Conservation (phyloP, 768 basidiomycete species). For the Termitomyces sp. region DNA sequence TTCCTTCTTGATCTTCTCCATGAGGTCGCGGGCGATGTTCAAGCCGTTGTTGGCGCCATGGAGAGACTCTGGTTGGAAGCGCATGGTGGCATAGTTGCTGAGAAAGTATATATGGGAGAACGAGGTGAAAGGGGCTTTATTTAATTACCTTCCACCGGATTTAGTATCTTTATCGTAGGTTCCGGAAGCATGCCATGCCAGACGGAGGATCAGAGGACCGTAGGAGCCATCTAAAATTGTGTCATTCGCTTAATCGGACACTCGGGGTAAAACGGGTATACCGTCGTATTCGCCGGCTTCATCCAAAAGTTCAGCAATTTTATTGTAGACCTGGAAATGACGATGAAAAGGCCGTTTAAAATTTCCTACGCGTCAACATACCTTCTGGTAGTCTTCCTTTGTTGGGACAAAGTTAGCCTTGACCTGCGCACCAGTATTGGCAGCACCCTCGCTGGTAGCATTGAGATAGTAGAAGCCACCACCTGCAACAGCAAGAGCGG, state of each 20-base stretch:
- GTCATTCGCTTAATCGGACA: conserved; percentile 3
- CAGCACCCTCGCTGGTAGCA: conserved; percentile 45
- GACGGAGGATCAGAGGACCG: conserved; percentile 80
- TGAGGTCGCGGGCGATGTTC: conserved; percentile 68
- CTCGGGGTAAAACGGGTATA: conserved; percentile 21
- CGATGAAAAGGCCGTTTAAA: background rate
- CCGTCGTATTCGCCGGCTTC: conserved; percentile 85
- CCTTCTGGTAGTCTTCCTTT: conserved; percentile 89
- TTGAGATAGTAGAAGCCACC: conserved; percentile 62
- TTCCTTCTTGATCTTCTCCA: conserved; percentile 85
- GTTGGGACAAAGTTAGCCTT: conserved; percentile 67
- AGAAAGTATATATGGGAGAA: background rate
- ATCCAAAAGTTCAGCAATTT: conserved; percentile 72
- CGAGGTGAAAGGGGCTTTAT: background rate
- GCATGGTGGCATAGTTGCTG: conserved; percentile 98
- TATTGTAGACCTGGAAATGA: conserved; percentile 74
- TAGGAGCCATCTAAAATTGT: conserved; percentile 70
- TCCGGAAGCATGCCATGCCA: conserved; percentile 93
- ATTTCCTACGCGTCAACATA: conserved; percentile 17
- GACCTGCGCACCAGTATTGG: conserved; percentile 58
- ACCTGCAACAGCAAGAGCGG: conserved; percentile 50
- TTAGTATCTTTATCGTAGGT: conserved; percentile 80
- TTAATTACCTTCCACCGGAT: conserved; percentile 71
- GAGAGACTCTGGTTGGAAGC: conserved; percentile 82
- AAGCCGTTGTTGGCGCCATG: conserved; percentile 86